Conservation (phyloP, 495 filamentous ascomycete species). For the Xanthoparmelia taractica region DNA sequence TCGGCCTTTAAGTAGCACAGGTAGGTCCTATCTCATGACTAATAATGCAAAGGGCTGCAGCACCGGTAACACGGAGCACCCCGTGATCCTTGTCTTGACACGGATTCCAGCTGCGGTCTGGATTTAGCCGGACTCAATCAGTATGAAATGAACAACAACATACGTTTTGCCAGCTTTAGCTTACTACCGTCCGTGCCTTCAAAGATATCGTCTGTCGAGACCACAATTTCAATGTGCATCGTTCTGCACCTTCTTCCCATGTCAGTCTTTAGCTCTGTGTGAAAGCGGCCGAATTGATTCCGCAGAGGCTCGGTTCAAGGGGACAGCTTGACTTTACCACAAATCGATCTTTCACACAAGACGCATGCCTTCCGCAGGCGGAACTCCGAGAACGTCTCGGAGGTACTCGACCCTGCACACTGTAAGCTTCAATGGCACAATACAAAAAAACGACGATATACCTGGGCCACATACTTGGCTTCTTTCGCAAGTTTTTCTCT, state of each 20-base stretch:
- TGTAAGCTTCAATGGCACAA: neutral
- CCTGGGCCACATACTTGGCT: slow-evolving; percentile 45
- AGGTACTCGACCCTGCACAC: slow-evolving; percentile 45
- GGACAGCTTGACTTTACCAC: neutral
- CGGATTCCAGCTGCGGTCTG: neutral
- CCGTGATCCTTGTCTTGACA: neutral
- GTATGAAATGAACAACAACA: neutral
- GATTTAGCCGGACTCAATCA: neutral
- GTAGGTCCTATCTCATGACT: neutral
- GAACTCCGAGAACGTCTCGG: slow-evolving; percentile 44
- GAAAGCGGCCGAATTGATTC: neutral
- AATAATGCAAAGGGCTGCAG: neutral
- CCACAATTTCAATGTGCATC: neutral
- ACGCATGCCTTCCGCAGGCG: slow-evolving; percentile 38
- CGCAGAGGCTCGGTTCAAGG: neutral
- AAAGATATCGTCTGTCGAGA: neutral
- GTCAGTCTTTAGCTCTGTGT: neutral
- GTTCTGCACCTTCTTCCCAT: neutral
- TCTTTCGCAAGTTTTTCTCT: slow-evolving; percentile 55
- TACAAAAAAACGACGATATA: neutral
- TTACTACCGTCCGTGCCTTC: neutral
- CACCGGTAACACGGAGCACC: neutral
- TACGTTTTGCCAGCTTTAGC: neutral
- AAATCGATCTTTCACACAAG: slow-evolving; percentile 6
- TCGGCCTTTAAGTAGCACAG: neutral